A percentile compares a stretch with the other conserved stretches of the same genome.
phyloP scores from a whole-genome alignment of 2,329 filamentous ascomycete species.

The Torrubiellomyces zombiae region DNA sequence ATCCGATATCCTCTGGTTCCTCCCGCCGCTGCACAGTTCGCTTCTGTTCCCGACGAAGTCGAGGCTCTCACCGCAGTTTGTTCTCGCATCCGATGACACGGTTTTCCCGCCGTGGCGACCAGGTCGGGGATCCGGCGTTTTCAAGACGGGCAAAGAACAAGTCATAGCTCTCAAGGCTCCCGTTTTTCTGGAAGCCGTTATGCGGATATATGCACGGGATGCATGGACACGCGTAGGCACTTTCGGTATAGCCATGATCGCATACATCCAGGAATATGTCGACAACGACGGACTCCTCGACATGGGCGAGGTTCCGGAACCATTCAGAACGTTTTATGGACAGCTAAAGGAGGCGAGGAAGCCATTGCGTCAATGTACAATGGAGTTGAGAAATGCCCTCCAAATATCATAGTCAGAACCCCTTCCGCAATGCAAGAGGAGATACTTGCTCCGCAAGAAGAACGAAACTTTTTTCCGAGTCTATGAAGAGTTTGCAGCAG shows the following conservation, averaged over 20 bases:
- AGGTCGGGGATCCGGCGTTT: constrained; percentile 1
- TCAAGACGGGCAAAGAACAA: neutral
- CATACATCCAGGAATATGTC: neutral
- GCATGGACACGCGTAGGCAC: neutral
- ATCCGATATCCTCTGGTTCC: constrained; percentile 2
- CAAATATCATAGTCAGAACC: too few relatives aligned
- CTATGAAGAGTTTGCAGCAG: too few relatives aligned
- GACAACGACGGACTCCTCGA: constrained; percentile 2
- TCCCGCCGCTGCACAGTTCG: constrained; percentile 1
- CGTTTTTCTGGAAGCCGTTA: constrained; percentile 2
- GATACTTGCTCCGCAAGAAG: too few relatives aligned
- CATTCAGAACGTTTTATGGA: too few relatives aligned
- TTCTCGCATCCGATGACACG: constrained; percentile 1
- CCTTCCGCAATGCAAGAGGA: too few relatives aligned
- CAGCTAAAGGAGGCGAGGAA: too few relatives aligned
- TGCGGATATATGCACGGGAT: constrained; percentile 1
- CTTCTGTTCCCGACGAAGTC: constrained; percentile 1
- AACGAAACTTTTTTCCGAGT: too few relatives aligned
- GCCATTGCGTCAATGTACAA: too few relatives aligned
- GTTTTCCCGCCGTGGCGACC: neutral
- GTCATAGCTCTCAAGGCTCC: neutral
- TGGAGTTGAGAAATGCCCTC: too few relatives aligned
- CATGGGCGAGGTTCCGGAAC: constrained; percentile 1
- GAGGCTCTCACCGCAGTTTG: constrained; percentile 1
- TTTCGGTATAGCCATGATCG: constrained; percentile 2